Base-by-base conservation (phyloP, 768 basidiomycete genomes). In the Coprinellus micaceus region DNA sequence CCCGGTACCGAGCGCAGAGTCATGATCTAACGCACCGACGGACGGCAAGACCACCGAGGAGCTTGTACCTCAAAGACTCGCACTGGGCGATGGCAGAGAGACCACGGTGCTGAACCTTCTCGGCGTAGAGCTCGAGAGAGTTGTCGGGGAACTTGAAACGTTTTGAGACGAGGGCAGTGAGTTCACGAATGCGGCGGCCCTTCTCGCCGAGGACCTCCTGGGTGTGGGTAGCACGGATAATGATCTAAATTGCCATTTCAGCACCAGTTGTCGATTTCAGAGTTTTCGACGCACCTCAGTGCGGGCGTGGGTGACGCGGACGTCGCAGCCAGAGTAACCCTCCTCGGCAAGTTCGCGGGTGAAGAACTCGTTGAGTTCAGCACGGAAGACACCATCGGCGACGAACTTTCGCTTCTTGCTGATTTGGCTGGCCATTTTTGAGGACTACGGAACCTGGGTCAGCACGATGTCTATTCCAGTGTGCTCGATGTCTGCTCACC, bases 121-220 rank as follows among this genome's bases (percentile, higher is more conserved):
- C 97, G 61, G 97, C 97, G 76, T 97, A 99, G 60, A 99, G 85
- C 73, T 99, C 97, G 63, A 99, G 87, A 36, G 94, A 91, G 79
- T 96, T 96, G 74, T 98, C 97, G 62, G 95, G 92, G 86, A 98
- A 98, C 75, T 93, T 95, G 88, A 99, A 98, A 65, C 97, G 88
- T 75, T 99, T 99, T 80, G 95, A 94, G 63, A 99, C 94, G 75
- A 99, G 90, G 44, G 94, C 82, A 60, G 96, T 99, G 67, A 99
- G 85, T 80, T 99, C 96, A 71, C 97, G 91, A 69, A 99, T 98
- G 73, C 97, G 91, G 70, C 96, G 94, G 61, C 96, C 97, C 79
- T 99, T 99, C 80, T 98, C 97, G 67, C 96, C 96, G 63, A 98
- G 85, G 63, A 98, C 95, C 72, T 98, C 95, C 74, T 95, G 93